Conservation (phyloP, 2,329 filamentous ascomycete genomes). For the Cucurbitaria berberidis region DNA sequence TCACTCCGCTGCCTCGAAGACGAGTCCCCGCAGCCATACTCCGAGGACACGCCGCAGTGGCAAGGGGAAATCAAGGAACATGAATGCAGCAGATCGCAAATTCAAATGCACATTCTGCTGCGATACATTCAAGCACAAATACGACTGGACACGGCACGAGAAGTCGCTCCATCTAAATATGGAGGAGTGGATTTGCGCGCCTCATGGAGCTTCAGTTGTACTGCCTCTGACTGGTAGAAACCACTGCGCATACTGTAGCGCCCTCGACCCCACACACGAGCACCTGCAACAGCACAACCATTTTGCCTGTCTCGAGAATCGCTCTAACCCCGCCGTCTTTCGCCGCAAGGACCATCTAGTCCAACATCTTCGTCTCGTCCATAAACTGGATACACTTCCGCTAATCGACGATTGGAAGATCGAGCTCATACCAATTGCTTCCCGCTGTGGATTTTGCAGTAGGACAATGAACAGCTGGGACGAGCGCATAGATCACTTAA, state of each 20-base stretch:
- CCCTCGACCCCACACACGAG: constrained; percentile 57
- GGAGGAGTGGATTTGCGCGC: constrained; percentile 57
- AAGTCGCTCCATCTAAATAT: constrained; percentile 35
- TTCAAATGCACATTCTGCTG: constrained; percentile 42
- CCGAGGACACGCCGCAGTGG: constrained; percentile 9
- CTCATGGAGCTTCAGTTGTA: constrained; percentile 59
- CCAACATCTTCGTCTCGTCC: constrained; percentile 63
- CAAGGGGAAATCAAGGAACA: constrained; percentile 10
- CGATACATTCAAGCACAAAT: constrained; percentile 38
- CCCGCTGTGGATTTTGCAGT: constrained; percentile 59
- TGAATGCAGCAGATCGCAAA: constrained; percentile 18
- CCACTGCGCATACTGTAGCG: constrained; percentile 63
- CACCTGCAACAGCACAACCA: constrained; percentile 65
- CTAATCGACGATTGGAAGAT: constrained; percentile 68
- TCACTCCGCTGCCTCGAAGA: constrained; percentile 48
- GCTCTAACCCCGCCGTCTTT: constrained; percentile 63
- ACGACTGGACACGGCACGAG: constrained; percentile 39
- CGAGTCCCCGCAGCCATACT: constrained; percentile 44
- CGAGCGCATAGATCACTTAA: constrained; percentile 56
- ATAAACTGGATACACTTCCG: constrained; percentile 63
- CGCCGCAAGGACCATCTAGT: constrained; percentile 66
- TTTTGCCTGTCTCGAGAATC: constrained; percentile 67
- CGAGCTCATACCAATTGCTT: constrained; percentile 56
- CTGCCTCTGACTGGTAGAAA: constrained; percentile 60
- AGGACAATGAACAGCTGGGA: constrained; percentile 53